phyloP scores from a whole-genome alignment of 495 filamentous ascomycete genomes.

The Aspergillus egyptiacus region DNA sequence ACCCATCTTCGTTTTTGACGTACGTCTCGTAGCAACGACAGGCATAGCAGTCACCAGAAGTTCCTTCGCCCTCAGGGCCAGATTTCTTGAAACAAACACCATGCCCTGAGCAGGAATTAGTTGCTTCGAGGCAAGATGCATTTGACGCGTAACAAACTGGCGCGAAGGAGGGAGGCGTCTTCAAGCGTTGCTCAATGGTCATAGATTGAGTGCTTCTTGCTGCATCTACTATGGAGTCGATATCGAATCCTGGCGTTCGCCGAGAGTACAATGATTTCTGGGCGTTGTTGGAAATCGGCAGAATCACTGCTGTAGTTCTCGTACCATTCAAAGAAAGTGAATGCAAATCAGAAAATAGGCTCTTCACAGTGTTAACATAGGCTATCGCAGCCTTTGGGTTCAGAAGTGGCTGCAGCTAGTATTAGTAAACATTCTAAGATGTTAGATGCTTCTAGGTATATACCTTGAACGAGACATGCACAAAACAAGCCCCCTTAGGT shows the following conservation, averaged over 20 bases:
- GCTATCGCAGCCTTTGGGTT: not conserved
- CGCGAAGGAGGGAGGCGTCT: not conserved
- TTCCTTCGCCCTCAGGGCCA: slow-evolving; percentile 26
- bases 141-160: slow-evolving; percentile 58
- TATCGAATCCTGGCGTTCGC: not conserved
- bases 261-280: not conserved
- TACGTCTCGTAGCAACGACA: slow-evolving; percentile 62
- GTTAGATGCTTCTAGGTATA: not conserved
- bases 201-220: not conserved
- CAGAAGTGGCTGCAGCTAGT: slow-evolving; percentile 2
- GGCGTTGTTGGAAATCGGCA: slow-evolving; percentile 7
- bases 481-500: slow-evolving; percentile 11
- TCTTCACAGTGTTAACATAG: slow-evolving; percentile 14
- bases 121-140: slow-evolving; percentile 54
- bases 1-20: slow-evolving; percentile 41
- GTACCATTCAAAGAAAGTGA: slow-evolving; percentile 13
- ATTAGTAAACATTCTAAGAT: not conserved
- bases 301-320: slow-evolving; percentile 22
- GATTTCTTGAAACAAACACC: slow-evolving; percentile 63
- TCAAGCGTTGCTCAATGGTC: not conserved
- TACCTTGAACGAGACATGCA: slow-evolving; percentile 29
- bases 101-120: slow-evolving; percentile 69
- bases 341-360: slow-evolving; percentile 19
- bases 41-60: slow-evolving; percentile 56
- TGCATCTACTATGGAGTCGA: not conserved